Evolutionary conservation across 768 basidiomycete genomes (phyloP).

Genomic region (Tricholoma saponaceum): DNA sequence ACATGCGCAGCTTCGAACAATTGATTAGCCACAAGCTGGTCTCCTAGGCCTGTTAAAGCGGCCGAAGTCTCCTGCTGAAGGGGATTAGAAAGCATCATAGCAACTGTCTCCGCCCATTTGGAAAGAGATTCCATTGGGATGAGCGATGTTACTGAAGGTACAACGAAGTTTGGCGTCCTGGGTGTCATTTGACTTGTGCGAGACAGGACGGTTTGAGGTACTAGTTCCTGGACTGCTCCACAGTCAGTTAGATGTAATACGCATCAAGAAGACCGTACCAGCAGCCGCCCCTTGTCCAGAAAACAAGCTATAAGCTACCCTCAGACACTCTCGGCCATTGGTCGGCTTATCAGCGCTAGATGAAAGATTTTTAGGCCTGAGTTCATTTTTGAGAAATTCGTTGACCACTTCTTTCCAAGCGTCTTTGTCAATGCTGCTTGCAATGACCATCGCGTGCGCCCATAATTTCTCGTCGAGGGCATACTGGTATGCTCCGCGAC

Average conservation of each 20-base stretch:
- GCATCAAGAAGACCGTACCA: constrained; percentile 37
- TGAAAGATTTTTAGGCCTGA: constrained; percentile 40
- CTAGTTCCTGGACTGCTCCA: constrained; percentile 65
- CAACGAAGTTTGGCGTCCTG: constrained; percentile 58
- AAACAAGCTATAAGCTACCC: constrained; percentile 78
- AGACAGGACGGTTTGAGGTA: constrained; percentile 53
- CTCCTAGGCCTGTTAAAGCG: constrained; percentile 80
- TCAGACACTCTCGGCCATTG: constrained; percentile 67
- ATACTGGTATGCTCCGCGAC: constrained; percentile 80
- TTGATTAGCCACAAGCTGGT: constrained; percentile 67
- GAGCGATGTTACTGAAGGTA: constrained; percentile 34
- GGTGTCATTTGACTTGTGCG: constrained; percentile 45
- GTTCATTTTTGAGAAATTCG: constrained; percentile 79
- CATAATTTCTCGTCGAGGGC: constrained; percentile 88
- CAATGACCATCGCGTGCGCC: constrained; percentile 94
- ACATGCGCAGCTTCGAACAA: constrained; percentile 85
- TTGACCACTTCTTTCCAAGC: constrained; percentile 88
- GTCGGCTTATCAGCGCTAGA: constrained; percentile 16
- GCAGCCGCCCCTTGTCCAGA: constrained; percentile 79
- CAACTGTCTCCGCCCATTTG: constrained; percentile 83
- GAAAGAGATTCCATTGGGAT: constrained; percentile 62
- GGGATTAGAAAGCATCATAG: constrained; percentile 79
- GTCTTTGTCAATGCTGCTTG: constrained; percentile 90
- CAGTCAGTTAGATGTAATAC: not conserved
- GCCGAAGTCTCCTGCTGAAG: constrained; percentile 63